Evolutionary conservation across 345 rosid species (phyloP), one percentile per base, ranked within the genome.

Genomic region (Trapa incisa): DNA sequence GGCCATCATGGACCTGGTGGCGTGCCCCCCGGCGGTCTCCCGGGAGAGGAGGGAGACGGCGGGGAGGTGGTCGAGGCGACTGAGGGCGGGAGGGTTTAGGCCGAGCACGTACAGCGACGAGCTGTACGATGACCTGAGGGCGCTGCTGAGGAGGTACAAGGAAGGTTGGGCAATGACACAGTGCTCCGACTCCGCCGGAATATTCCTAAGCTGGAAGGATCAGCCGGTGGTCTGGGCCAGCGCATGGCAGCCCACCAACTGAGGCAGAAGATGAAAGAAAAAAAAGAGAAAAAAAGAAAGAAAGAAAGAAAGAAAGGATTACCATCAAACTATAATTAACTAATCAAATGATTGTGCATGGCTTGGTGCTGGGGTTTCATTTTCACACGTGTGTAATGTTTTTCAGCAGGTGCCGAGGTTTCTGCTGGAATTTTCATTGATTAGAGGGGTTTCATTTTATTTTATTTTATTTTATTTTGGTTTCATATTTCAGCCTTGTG

Each of bases 171-270:
- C 91, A 52, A 87, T 88, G 97, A 76, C 82, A 70, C 92, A 74
- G 74, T 74, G 87, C 42, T 64, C 80, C 47, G 92, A 82, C 53
- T 58, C 63, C 4, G 83, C 82, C 74, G 99, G 99, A 74, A 88
- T 90, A 74, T 94, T 88, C 88, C 80, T 94, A 71, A 78, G 89
- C 54, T 94, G 96, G 95, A 88, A 89, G 81, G 96, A 94, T 35
- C 94, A 88, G 78, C 91, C 87, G 78, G 96, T 94, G 70, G 92
- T 90, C 50, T 94, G 99, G 99, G 88, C 92, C 37, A 86, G 97
- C 79, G 89, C 99, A 67, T 94, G 99, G 97, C 75, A 87, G 77
- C 91, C 97, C 15, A 47, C 67, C 53, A 60, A 36, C 62, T 67
- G 66, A 68, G 35, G 37, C 14, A 0, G 35, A 11, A 17, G 35